Conservation (phyloP, 2,329 filamentous ascomycete genomes). For the Colletotrichum tamarilloi region DNA sequence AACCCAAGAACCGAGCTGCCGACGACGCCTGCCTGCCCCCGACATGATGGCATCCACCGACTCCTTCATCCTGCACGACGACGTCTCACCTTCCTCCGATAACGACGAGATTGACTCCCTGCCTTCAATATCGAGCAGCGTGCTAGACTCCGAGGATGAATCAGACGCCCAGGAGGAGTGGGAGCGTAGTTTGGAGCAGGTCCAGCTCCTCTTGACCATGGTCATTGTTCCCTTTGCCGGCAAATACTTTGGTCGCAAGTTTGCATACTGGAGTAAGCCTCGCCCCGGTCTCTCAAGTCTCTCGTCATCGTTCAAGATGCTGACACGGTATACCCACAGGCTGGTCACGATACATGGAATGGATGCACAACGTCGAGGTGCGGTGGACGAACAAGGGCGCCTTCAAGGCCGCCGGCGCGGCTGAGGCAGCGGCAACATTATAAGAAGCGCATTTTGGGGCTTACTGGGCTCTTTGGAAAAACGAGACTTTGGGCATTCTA, state of each 20-base stretch:
- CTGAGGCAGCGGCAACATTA: conserved; percentile 69
- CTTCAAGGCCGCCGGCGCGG: conserved; percentile 72
- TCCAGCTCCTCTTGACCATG: conserved; percentile 94
- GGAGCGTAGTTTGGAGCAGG: conserved; percentile 92
- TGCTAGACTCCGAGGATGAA: conserved; percentile 64
- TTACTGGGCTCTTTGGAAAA: background rate
- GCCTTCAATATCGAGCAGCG: conserved; percentile 66
- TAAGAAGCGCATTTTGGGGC: conserved; percentile 42
- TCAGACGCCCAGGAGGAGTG: conserved; percentile 95
- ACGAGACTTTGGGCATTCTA: background rate
- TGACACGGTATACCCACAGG: conserved; percentile 62
- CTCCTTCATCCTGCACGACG: conserved; percentile 64
- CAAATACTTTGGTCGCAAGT: conserved; percentile 94
- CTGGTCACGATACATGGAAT: conserved; percentile 94
- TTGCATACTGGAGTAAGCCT: conserved; percentile 91
- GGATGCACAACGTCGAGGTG: conserved; percentile 86
- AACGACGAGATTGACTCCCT: conserved; percentile 72
- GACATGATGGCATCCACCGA: conserved; percentile 51
- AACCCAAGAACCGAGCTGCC: conserved; percentile 24
- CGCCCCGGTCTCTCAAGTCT: background rate
- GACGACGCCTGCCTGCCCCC: conserved; percentile 39
- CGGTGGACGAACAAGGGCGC: conserved; percentile 69
- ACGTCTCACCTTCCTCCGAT: conserved; percentile 56
- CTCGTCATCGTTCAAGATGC: background rate
- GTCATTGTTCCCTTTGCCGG: conserved; percentile 92